Conservation (phyloP, 2,329 filamentous ascomycete genomes). For the Aspergillus novofumigatus region DNA sequence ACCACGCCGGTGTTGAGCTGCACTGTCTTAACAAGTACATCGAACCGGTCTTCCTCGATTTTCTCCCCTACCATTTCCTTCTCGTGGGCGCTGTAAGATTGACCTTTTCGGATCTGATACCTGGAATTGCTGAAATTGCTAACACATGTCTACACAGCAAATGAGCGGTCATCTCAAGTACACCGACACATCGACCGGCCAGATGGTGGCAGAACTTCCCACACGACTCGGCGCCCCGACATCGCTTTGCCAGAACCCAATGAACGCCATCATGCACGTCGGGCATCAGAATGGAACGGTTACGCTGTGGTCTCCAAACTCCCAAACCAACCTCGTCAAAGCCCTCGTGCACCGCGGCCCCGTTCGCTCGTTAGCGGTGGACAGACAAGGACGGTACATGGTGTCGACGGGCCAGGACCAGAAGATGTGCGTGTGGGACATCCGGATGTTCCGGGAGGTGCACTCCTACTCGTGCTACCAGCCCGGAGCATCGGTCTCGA, state of each 20-base stretch:
- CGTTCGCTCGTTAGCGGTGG: slow-evolving; percentile 77
- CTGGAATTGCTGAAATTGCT: background rate
- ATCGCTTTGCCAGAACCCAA: slow-evolving; percentile 80
- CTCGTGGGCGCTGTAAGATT: slow-evolving; percentile 72
- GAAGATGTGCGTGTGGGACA: slow-evolving; percentile 93
- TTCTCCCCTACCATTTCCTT: slow-evolving; percentile 92
- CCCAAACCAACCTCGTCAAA: slow-evolving; percentile 80
- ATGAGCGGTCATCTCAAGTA: slow-evolving; percentile 82
- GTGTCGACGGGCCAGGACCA: slow-evolving; percentile 85
- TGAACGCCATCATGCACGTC: slow-evolving; percentile 86
- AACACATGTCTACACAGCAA: slow-evolving; percentile 53
- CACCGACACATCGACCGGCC: slow-evolving; percentile 89
- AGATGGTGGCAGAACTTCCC: slow-evolving; percentile 78
- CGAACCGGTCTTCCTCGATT: slow-evolving; percentile 91
- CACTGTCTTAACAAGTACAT: slow-evolving; percentile 87
- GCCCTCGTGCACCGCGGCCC: slow-evolving; percentile 85
- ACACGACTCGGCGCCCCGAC: slow-evolving; percentile 82
- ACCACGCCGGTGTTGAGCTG: slow-evolving; percentile 81
- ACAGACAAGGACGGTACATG: slow-evolving; percentile 92
- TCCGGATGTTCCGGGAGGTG: slow-evolving; percentile 89
- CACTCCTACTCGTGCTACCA: slow-evolving; percentile 81
- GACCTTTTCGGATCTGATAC: background rate
- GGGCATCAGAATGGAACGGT: slow-evolving; percentile 95
- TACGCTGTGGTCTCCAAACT: slow-evolving; percentile 93
- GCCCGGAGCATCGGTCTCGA: slow-evolving; percentile 76